Evolutionary conservation across 2,329 filamentous ascomycete genomes (phyloP).

Genomic region (Fusarium sacchari): DNA sequence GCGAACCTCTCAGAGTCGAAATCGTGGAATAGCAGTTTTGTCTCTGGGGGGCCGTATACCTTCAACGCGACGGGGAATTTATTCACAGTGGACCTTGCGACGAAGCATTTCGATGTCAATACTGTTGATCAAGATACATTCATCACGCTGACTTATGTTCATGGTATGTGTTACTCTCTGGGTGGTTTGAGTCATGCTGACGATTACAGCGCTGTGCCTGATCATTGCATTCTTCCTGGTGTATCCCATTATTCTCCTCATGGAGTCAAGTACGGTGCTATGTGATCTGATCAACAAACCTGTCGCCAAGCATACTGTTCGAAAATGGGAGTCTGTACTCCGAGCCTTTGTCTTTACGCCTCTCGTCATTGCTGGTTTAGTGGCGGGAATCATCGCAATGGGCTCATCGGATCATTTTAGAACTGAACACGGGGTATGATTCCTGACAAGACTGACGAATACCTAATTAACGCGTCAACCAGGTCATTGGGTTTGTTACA

Average conservation of each 20-base stretch:
- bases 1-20: background rate
- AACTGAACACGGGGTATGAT: conserved; percentile 6
- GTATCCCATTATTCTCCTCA: background rate
- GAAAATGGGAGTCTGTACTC: conserved; percentile 11
- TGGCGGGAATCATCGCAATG: conserved; percentile 3
- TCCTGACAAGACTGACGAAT: rapidly evolving
- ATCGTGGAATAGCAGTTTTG: background rate
- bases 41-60: background rate
- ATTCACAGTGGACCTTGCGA: background rate
- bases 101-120: background rate
- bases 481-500: background rate
- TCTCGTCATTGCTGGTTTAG: background rate
- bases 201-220: background rate
- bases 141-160: background rate
- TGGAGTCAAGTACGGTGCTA: conserved; percentile 3
- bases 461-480: background rate
- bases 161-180: background rate
- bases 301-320: background rate
- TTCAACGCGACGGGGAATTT: conserved; percentile 1
- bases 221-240: conserved; percentile 7
- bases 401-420: conserved; percentile 10
- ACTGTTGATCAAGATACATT: conserved; percentile 5
- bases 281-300: conserved; percentile 23
- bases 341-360: background rate
- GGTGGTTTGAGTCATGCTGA: background rate